Percentiles rank a stretch among this genome's conserved stretches.
These are phyloP conservation scores for Fusarium phyllophilum DNA, from an alignment of 2,329 filamentous ascomycete genomes.

Conservation along the genomic window DNA sequence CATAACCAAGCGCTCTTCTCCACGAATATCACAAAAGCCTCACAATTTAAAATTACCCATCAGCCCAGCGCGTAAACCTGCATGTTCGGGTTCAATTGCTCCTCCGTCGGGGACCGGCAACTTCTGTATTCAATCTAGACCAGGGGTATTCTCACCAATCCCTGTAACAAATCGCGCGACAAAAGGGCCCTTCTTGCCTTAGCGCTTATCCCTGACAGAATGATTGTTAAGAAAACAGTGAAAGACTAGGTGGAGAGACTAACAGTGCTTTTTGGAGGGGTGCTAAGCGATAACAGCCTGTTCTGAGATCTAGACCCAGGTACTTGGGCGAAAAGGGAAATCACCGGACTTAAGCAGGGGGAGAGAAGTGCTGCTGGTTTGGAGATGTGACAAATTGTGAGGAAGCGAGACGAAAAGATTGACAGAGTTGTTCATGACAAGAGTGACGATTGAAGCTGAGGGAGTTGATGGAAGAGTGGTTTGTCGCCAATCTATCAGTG, in stretches of 20 bases:
- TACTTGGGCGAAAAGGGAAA: constrained; percentile 25
- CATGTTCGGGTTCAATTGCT: background rate
- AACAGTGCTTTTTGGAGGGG: background rate
- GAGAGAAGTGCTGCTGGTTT: background rate
- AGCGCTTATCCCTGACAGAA: background rate
- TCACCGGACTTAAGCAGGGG: constrained; percentile 26
- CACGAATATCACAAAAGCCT: background rate
- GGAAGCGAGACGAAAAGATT: background rate
- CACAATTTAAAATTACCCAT: constrained; percentile 12
- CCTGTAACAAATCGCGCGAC: constrained; percentile 12
- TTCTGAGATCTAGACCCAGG: constrained; percentile 25
- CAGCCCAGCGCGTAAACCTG: background rate
- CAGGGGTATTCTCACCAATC: constrained; percentile 7
- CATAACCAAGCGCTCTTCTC: background rate
- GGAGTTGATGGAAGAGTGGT: background rate
- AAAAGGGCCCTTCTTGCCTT: constrained; percentile 26
- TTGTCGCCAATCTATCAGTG: background rate
- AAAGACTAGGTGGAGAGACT: accelerated
- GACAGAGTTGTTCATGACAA: accelerated
- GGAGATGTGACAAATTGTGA: background rate
- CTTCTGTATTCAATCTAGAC: constrained; percentile 23
- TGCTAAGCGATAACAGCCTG: background rate
- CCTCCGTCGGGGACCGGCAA: background rate
- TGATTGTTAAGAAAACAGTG: background rate
- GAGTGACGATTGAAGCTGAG: background rate